These are phyloP conservation scores for Thermothielavioides terrestris DNA, from an alignment of 495 filamentous ascomycete genomes.

Conservation along the genomic window DNA sequence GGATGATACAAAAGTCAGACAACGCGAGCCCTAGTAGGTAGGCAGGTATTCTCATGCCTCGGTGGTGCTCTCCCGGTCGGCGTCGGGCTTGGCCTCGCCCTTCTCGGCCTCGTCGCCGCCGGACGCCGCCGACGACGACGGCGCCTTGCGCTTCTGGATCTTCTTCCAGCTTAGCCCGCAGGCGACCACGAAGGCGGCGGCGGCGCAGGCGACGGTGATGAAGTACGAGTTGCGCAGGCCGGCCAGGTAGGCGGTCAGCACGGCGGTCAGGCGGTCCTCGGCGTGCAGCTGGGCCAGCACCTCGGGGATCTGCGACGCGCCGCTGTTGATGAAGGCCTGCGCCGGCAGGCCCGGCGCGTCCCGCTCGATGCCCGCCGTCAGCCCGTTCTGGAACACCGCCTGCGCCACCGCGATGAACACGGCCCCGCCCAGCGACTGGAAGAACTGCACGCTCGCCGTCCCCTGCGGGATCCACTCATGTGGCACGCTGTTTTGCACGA, in stretches of 20 bases:
- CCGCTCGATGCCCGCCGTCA: slow-evolving; percentile 31
- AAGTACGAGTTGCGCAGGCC: slow-evolving; percentile 38
- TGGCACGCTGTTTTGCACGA: slow-evolving; percentile 42
- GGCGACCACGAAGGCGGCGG: slow-evolving; percentile 30
- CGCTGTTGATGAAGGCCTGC: slow-evolving; percentile 33
- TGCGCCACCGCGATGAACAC: slow-evolving; percentile 60
- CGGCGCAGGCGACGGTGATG: slow-evolving; percentile 35
- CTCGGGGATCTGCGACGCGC: slow-evolving; percentile 35
- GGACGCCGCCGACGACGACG: background rate
- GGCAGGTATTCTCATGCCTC: too few relatives aligned
- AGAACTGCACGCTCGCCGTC: slow-evolving; percentile 56
- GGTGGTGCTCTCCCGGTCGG: background rate
- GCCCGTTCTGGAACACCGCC: slow-evolving; percentile 54
- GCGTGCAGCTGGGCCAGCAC: slow-evolving; percentile 26
- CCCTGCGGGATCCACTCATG: slow-evolving; percentile 52
- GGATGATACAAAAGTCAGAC: too few relatives aligned
- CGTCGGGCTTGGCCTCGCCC: background rate
- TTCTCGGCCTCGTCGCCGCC: background rate
- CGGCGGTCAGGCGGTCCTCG: slow-evolving; percentile 20
- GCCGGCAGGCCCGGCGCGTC: slow-evolving; percentile 28
- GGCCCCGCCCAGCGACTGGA: slow-evolving; percentile 60
- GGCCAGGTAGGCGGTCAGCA: slow-evolving; percentile 37
- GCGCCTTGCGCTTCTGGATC: slow-evolving; percentile 28
- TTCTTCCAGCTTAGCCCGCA: slow-evolving; percentile 40
- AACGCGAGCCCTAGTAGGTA: too few relatives aligned